phyloP scores from a whole-genome alignment of 345 rosid genomes.

The Melaleuca quinquenervia region DNA sequence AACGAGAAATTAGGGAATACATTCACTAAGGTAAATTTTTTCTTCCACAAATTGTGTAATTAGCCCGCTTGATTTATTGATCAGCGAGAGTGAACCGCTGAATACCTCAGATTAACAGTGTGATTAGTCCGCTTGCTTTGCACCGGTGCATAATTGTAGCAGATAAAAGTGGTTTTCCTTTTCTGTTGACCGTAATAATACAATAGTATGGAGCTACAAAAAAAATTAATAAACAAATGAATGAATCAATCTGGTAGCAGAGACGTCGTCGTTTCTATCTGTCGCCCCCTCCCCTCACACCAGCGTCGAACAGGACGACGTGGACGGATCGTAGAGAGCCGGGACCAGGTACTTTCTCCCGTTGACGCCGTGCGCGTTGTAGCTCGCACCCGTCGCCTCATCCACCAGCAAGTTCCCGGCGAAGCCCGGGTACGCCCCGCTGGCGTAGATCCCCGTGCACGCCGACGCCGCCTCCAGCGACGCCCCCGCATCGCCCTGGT shows the following conservation, averaged over 20 bases:
- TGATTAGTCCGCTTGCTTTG: background rate
- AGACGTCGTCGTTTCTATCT: background rate
- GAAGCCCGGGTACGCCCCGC: constrained; percentile 78
- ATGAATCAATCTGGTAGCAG: background rate
- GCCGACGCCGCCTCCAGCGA: constrained; percentile 87
- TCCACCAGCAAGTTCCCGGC: constrained; percentile 58
- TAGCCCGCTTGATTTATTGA: background rate
- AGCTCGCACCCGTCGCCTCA: constrained; percentile 56
- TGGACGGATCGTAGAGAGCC: constrained; percentile 58
- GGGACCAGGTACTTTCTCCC: constrained; percentile 75
- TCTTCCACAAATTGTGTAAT: background rate
- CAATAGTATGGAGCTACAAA: background rate
- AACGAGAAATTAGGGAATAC: background rate
- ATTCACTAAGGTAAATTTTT: background rate
- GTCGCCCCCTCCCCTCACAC: constrained; percentile 11
- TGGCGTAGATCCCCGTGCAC: constrained; percentile 67
- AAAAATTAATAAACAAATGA: background rate
- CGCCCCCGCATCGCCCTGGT: constrained; percentile 63
- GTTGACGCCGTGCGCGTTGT: constrained; percentile 59
- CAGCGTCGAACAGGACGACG: constrained; percentile 42
- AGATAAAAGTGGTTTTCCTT: background rate
- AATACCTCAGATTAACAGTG: background rate
- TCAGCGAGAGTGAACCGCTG: background rate
- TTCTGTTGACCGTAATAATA: background rate
- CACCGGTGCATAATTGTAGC: background rate